Evolutionary conservation across 2,329 filamentous ascomycete species (phyloP).

Genomic region (Alternaria ethzedia): DNA sequence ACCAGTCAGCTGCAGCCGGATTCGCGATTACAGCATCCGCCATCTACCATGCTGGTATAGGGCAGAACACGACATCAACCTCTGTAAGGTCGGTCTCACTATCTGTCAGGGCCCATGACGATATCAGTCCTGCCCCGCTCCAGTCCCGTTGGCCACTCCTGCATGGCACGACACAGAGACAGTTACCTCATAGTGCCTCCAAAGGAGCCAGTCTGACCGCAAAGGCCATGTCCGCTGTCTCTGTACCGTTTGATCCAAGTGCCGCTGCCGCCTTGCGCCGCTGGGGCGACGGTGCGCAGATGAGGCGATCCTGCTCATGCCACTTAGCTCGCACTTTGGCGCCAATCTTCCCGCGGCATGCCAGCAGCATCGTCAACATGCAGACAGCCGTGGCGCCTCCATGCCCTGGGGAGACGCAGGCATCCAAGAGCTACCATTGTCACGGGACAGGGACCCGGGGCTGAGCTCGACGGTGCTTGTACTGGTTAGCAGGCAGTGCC

Average conservation of each 20-base stretch:
- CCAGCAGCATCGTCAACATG: conserved; percentile 11
- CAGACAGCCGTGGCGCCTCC: conserved; percentile 10
- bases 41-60: conserved; percentile 11
- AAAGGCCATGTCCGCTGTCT: background rate
- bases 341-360: conserved; percentile 17
- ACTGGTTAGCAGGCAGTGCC: conserved; percentile 21
- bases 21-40: conserved; percentile 16
- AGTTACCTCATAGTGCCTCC: conserved; percentile 1
- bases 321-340: conserved; percentile 7
- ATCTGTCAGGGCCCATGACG: conserved; percentile 17
- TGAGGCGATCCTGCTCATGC: conserved; percentile 11
- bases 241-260: background rate
- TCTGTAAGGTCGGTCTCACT: conserved; percentile 13
- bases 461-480: conserved; percentile 6
- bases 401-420: conserved; percentile 15
- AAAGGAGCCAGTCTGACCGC: background rate
- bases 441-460: conserved; percentile 18
- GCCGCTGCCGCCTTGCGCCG: conserved; percentile 5
- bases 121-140: conserved; percentile 13
- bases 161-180: conserved; percentile 5
- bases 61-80: conserved; percentile 24
- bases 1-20: conserved; percentile 26
- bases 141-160: conserved; percentile 2
- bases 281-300: conserved; percentile 2
- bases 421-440: conserved; percentile 15